Conservation (phyloP, 441 rosid species). For the Gossypium lobatum region DNA sequence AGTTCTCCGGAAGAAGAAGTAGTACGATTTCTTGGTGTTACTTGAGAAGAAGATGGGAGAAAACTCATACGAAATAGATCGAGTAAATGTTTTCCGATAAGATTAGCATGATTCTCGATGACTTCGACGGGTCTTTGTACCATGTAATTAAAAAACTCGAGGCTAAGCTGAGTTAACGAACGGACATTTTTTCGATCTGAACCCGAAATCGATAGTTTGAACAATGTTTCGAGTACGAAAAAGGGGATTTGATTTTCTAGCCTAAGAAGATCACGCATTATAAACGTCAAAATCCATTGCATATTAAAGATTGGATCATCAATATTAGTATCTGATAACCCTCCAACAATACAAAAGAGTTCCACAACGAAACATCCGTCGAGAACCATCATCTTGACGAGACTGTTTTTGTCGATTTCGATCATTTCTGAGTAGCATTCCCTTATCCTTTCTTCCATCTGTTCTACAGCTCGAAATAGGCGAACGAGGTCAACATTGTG, state of each 20-base stretch:
- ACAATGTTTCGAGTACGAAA: slow-evolving; percentile 28
- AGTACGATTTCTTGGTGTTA: background rate
- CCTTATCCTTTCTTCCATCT: slow-evolving; percentile 22
- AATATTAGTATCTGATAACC: slow-evolving; percentile 3
- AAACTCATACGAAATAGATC: slow-evolving; percentile 41
- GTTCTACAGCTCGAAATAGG: background rate
- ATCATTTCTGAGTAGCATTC: slow-evolving; percentile 31
- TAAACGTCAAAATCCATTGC: slow-evolving; percentile 28
- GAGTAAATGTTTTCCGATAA: slow-evolving; percentile 37
- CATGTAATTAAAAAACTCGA: slow-evolving; percentile 30
- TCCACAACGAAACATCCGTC: slow-evolving; percentile 45
- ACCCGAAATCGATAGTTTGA: slow-evolving; percentile 4
- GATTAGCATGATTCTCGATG: slow-evolving; percentile 7
- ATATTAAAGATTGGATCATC: slow-evolving; percentile 33
- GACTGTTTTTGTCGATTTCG: slow-evolving; percentile 6
- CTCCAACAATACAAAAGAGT: slow-evolving; percentile 28
- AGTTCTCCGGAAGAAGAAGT: background rate
- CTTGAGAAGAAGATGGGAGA: slow-evolving; percentile 18
- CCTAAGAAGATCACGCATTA: slow-evolving; percentile 31
- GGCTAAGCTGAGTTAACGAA: slow-evolving; percentile 22
- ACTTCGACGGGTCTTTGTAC: slow-evolving; percentile 22
- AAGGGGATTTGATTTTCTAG: slow-evolving; percentile 44
- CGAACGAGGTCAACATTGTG: background rate
- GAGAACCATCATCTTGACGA: slow-evolving; percentile 36
- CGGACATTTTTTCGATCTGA: background rate